Evolutionary conservation across 176 grass and related monocot species (phyloP), one percentile per base, ranked within the genome.

Genomic region (Carex scoparia): DNA sequence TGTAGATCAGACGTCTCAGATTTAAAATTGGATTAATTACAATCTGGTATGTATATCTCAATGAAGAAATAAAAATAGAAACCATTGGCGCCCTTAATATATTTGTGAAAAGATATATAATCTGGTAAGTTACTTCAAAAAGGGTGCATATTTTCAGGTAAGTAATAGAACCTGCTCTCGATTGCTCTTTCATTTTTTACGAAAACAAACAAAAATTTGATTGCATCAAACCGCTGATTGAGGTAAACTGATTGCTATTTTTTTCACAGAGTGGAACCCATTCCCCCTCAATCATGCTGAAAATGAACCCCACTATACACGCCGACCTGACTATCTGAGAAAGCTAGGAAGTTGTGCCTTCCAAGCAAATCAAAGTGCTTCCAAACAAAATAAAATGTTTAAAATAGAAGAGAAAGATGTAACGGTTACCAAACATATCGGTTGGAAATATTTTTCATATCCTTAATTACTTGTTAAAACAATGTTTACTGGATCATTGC

Each of bases 231-330:
- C 2, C 30, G 14, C 27, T 53, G 61, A 67, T 69, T 66, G 15
- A 69, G 63, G 53, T 83, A 51, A 83, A 69, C 63, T 83, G 81
- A 83, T 67, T 66, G 61, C 65, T 28, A 48, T 53, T 66, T 82
- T 74, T 65, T 38, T 19, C 67, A 6, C 27, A 13, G 7, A 16
- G 81, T 69, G 81, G 81, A 83, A 37, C 63, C 63, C 63, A 83
- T 46, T 69, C 61, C 63, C 63, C 65, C 49, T 44, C 61, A 69
- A 83, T 83, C 81, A 83, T 83, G 63, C 81, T 33, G 18, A 35
- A 38, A 83, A 55, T 64, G 19, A 69, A 83, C 63, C 62, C 61
- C 81, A 83, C 63, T 27, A 56, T 32, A 14, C 38, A 40, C 38
- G 38, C 38, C 5, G 38, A 5, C 38, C 13, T 46, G 57, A 10